phyloP scores from a whole-genome alignment of 768 basidiomycete species.

The Tephrocybe sp. region DNA sequence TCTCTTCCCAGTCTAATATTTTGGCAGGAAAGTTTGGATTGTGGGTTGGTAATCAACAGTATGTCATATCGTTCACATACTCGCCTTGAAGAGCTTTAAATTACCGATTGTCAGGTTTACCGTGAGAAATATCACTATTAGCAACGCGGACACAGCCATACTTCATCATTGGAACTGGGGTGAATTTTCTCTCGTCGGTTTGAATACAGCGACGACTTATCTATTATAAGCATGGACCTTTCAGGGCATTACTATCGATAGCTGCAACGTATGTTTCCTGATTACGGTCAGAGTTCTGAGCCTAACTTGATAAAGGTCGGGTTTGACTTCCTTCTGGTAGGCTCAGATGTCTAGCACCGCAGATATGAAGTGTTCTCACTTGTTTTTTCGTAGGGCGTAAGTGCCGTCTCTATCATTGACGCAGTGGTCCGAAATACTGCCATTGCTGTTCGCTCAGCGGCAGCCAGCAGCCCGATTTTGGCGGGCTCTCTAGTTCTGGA shows the following conservation, averaged over 20 bases:
- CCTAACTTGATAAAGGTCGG: slow-evolving; percentile 2
- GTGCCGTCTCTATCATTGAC: slow-evolving; percentile 63
- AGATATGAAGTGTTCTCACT: neutral
- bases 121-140: slow-evolving; percentile 58
- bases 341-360: neutral
- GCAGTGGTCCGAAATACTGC: slow-evolving; percentile 58
- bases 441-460: slow-evolving; percentile 55
- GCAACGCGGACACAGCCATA: slow-evolving; percentile 26
- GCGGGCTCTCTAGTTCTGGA: slow-evolving; percentile 64
- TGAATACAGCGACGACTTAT: neutral
- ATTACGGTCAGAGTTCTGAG: too few species aligned
- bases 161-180: slow-evolving; percentile 20
- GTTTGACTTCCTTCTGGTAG: slow-evolving; percentile 13
- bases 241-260: slow-evolving; percentile 39
- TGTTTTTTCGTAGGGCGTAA: slow-evolving; percentile 39
- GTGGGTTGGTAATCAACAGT: slow-evolving; percentile 82
- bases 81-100: neutral
- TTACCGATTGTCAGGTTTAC: slow-evolving; percentile 42
- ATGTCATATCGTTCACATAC: slow-evolving; percentile 15
- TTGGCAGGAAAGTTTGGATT: slow-evolving; percentile 62
- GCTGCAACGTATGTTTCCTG: slow-evolving; percentile 31
- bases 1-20: neutral
- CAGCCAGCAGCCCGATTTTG: slow-evolving; percentile 41
- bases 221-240: slow-evolving; percentile 41
- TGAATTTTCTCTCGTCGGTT: neutral